Evolutionary conservation across 495 filamentous ascomycete species (phyloP).

Genomic region (Penicillium cosmopolitanum): DNA sequence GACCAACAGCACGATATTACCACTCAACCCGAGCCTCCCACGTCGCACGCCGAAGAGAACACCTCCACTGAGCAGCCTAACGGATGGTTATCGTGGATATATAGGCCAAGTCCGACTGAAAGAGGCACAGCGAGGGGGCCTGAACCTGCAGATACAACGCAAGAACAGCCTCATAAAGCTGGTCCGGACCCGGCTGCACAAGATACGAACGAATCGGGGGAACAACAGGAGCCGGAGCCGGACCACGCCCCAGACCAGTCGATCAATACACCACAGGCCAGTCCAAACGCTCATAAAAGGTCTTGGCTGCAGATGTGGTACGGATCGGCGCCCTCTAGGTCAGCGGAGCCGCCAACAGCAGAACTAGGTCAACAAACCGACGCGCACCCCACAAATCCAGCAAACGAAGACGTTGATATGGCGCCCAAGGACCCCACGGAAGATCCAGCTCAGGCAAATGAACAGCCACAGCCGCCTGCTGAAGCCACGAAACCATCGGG

Average conservation of each 20-base stretch:
- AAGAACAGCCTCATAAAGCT: constrained; percentile 7
- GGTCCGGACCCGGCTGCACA: constrained; percentile 17
- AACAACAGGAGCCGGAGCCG: constrained; percentile 11
- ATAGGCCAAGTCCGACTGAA: constrained; percentile 28
- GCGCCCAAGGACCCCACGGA: constrained; percentile 24
- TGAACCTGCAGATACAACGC: constrained; percentile 22
- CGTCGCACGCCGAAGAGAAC: constrained; percentile 16
- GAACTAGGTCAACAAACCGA: constrained; percentile 22
- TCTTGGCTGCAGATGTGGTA: constrained; percentile 57
- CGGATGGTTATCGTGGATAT: constrained; percentile 65
- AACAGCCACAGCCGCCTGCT: constrained; percentile 43
- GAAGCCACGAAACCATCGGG: constrained; percentile 59
- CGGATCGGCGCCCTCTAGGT: constrained; percentile 33
- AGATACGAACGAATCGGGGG: constrained; percentile 21
- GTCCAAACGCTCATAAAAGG: constrained; percentile 36
- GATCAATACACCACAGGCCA: constrained; percentile 25
- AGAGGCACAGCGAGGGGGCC: constrained; percentile 7
- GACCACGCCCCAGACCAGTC: constrained; percentile 18
- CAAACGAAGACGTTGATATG: constrained; percentile 25
- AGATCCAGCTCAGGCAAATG: constrained; percentile 29
- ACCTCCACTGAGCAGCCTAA: constrained; percentile 40
- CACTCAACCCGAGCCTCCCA: constrained; percentile 13
- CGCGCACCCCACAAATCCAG: constrained; percentile 14
- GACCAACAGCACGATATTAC: constrained; percentile 19
- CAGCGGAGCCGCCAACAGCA: constrained; percentile 31